These are phyloP conservation scores for Acidiella bohemica DNA, from an alignment of 495 filamentous ascomycete genomes.

Conservation along the genomic window DNA sequence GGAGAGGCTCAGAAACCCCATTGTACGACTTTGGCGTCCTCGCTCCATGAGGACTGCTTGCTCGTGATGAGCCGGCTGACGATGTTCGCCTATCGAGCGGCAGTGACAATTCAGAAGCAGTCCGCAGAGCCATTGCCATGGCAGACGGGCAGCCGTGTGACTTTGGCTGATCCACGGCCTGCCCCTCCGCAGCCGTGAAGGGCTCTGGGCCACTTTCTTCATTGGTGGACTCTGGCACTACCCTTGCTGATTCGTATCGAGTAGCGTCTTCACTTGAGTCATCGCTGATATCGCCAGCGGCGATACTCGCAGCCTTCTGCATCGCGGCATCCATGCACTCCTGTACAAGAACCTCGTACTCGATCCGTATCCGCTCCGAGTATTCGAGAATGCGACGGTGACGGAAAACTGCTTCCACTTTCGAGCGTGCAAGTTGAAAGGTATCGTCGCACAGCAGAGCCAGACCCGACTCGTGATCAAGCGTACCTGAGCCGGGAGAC, in stretches of 20 bases:
- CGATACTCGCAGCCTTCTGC: constrained; percentile 77
- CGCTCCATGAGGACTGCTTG: constrained; percentile 72
- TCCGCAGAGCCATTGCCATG: constrained; percentile 41
- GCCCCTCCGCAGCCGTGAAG: not conserved
- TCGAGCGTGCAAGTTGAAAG: constrained; percentile 62
- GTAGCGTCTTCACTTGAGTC: constrained; percentile 29
- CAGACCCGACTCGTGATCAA: constrained; percentile 91
- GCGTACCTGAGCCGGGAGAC: constrained; percentile 73
- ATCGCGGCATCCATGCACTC: constrained; percentile 90
- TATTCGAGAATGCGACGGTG: constrained; percentile 92
- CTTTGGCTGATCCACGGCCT: constrained; percentile 24
- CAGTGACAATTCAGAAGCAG: constrained; percentile 31
- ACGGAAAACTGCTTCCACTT: constrained; percentile 83
- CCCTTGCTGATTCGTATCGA: constrained; percentile 36
- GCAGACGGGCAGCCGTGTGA: constrained; percentile 39
- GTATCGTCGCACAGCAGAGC: constrained; percentile 80
- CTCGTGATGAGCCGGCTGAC: constrained; percentile 56
- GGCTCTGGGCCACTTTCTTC: not conserved
- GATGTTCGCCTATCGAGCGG: constrained; percentile 40
- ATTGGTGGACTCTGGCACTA: constrained; percentile 3
- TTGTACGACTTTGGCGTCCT: constrained; percentile 50
- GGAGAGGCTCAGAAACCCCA: constrained; percentile 1
- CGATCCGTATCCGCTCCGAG: constrained; percentile 82
- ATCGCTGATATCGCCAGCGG: constrained; percentile 71
- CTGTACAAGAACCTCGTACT: constrained; percentile 80